Evolutionary conservation across 1,284 basidiomycete species (phyloP), one percentile per base, ranked within the genome.

Genomic region (Ustilago sp.): DNA sequence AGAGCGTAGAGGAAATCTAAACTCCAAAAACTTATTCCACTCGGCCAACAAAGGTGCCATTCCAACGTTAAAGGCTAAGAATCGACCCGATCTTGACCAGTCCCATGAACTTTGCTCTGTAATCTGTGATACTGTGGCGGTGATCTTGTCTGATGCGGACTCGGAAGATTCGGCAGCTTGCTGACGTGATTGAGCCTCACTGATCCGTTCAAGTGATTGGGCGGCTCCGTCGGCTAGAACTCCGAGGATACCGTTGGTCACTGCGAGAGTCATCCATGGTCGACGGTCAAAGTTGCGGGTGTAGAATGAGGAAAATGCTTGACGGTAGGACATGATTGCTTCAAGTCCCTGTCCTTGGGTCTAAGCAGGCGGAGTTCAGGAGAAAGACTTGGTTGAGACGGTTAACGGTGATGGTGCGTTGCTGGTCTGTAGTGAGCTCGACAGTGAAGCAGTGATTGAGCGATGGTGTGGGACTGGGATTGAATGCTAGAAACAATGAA

Each of bases 21-120:
- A 63, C 59, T 86, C 85, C 45, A 86, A 64, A 59, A 83, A 83
- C 19, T 73, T 57, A 52, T 85, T 86, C 85, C 85, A 86, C 48
- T 84, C 81, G 0, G 81, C 83, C 13, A 86, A 59, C 19, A 84
- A 38, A 2, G 85, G 85, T 8, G 83, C 85, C 78, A 86, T 83
- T 9, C 74, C 80, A 4, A 79, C 74, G 23, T 81, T 81, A 61
- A 84, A 86, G 17, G 69, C 74, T 4, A 83, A 47, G 61, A 86
- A 85, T 12, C 85, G 60, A 9, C 58, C 73, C 0, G 79, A 80
- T 51, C 85, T 73, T 1, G 72, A 65, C 47, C 48, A 62, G 53
- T 86, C 85, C 79, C 80, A 86, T 3, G 41, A 7, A n/a, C 38
- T 19, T 19, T n/a, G 23, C 8, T 43, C 12, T 8, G 17, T 38